These are phyloP conservation scores for Saururus chinensis DNA, from an alignment of 164 flowering plant species.

Conservation along the genomic window DNA sequence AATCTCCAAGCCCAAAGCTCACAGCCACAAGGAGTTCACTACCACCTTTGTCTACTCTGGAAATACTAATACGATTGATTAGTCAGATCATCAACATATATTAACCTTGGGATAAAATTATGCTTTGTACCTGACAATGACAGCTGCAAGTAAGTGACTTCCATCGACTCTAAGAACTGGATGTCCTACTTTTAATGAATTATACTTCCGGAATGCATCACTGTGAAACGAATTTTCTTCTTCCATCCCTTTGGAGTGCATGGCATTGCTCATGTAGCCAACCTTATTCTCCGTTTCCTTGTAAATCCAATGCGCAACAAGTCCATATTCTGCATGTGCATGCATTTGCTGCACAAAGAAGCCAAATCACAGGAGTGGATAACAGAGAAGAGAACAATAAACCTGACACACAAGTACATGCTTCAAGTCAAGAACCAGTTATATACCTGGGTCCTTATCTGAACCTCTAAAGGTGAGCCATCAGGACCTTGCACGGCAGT, in stretches of 20 bases:
- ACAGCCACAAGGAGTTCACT: constrained; percentile 90
- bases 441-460: constrained; percentile 88
- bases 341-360: constrained; percentile 64
- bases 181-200: constrained; percentile 63
- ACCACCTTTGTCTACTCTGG: constrained; percentile 83
- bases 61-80: background rate
- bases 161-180: constrained; percentile 91
- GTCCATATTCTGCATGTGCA: constrained; percentile 91
- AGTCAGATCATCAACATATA: background rate
- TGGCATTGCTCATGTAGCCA: constrained; percentile 10
- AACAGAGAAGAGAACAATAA: background rate
- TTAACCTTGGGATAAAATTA: constrained; percentile 60
- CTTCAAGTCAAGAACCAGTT: background rate
- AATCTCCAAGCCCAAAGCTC: constrained; percentile 73
- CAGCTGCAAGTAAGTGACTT: constrained; percentile 88
- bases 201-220: constrained; percentile 19
- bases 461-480: constrained; percentile 79
- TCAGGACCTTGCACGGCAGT: constrained; percentile 94
- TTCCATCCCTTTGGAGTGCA: constrained; percentile 7
- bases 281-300: constrained; percentile 59
- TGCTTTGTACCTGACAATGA: constrained; percentile 80
- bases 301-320: constrained; percentile 98
- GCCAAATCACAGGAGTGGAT: background rate
- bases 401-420: background rate
- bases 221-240: background rate